These are phyloP conservation scores for Postia placenta DNA, from an alignment of 768 basidiomycete genomes.

Conservation along the genomic window DNA sequence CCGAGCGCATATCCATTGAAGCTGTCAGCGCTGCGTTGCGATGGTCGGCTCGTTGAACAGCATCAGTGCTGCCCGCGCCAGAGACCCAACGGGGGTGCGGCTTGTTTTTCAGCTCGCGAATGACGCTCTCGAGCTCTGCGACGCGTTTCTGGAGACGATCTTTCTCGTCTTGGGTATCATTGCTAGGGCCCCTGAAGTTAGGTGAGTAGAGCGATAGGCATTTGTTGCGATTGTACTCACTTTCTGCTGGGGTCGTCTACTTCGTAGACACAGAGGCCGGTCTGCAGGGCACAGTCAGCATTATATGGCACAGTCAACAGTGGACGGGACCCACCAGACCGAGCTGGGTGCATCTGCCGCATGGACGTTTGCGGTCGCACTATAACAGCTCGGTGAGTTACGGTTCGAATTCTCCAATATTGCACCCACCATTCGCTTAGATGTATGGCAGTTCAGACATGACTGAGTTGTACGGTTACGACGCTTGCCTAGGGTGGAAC, in stretches of 20 bases:
- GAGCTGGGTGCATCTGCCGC: slow-evolving; percentile 38
- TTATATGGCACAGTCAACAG: neutral
- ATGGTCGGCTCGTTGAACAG: neutral
- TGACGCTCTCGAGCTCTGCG: slow-evolving; percentile 78
- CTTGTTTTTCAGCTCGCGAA: slow-evolving; percentile 77
- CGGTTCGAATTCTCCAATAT: no score
- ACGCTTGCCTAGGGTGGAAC: slow-evolving; percentile 27
- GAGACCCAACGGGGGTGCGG: slow-evolving; percentile 59
- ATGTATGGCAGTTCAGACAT: slow-evolving; percentile 68
- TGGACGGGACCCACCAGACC: slow-evolving; percentile 27
- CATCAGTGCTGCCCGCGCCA: slow-evolving; percentile 6
- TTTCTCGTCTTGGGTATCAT: slow-evolving; percentile 49
- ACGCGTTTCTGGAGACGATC: slow-evolving; percentile 66
- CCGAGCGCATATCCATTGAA: neutral
- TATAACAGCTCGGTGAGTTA: no score
- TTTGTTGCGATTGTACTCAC: neutral
- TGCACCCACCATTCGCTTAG: slow-evolving; percentile 59
- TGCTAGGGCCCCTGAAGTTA: slow-evolving; percentile 10
- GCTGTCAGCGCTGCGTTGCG: neutral
- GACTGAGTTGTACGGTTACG: slow-evolving; percentile 72
- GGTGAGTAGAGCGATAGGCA: neutral
- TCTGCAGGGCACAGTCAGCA: slow-evolving; percentile 32
- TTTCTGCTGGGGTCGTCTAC: slow-evolving; percentile 54
- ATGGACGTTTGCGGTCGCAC: slow-evolving; percentile 45
- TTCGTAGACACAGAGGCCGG: slow-evolving; percentile 80